Base-by-base conservation (phyloP, 116 monocot genomes). In the Zostera marina region DNA sequence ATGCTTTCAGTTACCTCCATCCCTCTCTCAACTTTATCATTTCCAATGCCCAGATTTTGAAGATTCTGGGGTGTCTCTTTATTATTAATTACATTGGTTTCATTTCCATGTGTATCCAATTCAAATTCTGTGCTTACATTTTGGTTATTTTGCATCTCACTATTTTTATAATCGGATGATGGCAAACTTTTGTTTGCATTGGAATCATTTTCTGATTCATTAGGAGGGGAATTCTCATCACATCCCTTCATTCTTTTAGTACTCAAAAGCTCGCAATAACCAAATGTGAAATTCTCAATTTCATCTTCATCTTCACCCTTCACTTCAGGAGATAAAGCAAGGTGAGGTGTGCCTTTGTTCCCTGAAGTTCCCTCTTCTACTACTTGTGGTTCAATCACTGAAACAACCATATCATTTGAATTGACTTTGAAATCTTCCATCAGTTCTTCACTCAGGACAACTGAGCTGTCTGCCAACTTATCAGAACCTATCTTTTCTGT, bases 371-470 rank as follows among this genome's bases (percentile, higher is more conserved):
- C 20, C 20, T 51, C 17, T 20, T 9, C 17, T 15, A 8, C 12
- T 13, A 11, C 32, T 24, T 24, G 55, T 55, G 14, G 32, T n/a
- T 55, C 26, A 3, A 25, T 26, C 14, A 13, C 13, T 22, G 55
- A 55, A 24, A 24, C 14, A 55, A 55, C 23, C 12, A 15, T 14
- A 55, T 32, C 23, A 55, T n/a, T 55, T 55, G 55, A 55, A 26
- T 21, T 25, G 32, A 14, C 12, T 55, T 6, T 10, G 23, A 26
- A 26, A 55, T 55, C 32, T 24, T 55, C 26, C 0, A 55, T 1
- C 11, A 8, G 19, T 32, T 22, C 32, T 32, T 22, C 26, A 26
- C 32, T 32, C 32, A 32, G 32, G 32, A 32, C 32, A 32, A 32
- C 32, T 32, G 32, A 0, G 5, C 32, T 32, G 32, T 11, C 14